These are phyloP conservation scores for Populus deltoides DNA, from an alignment of 345 rosid species.

Conservation along the genomic window DNA sequence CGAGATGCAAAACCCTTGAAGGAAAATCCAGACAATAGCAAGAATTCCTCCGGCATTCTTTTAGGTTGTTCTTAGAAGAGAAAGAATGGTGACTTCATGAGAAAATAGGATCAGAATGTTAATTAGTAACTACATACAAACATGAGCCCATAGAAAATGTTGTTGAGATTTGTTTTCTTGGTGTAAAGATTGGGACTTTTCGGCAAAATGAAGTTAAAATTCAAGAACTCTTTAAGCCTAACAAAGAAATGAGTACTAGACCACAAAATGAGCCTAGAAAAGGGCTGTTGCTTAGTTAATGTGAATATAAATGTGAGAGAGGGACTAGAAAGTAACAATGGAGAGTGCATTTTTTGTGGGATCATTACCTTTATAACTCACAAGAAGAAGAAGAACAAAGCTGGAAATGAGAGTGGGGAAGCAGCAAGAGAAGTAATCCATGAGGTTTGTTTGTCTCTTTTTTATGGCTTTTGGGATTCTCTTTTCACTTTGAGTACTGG, in stretches of 20 bases:
- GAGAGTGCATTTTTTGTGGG: background rate
- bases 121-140: background rate
- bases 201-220: background rate
- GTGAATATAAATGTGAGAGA: background rate
- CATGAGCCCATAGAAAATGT: background rate
- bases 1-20: background rate
- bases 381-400: constrained; percentile 14
- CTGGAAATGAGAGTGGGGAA: background rate
- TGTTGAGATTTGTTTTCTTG: background rate
- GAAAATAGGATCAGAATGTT: background rate
- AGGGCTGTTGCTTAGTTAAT: background rate
- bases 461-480: background rate
- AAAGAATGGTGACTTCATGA: background rate
- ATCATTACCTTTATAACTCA: constrained; percentile 17
- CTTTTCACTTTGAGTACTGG: background rate
- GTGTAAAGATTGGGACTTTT: background rate
- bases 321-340: background rate
- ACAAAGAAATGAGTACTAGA: background rate
- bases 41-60: no score
- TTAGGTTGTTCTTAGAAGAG: background rate
- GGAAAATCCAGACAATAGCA: background rate
- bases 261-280: background rate
- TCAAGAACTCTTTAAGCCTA: background rate
- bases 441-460: background rate
- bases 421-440: constrained; percentile 11